Base-by-base conservation (phyloP, 2,329 filamentous ascomycete species). In the Aspergillus sp. region DNA sequence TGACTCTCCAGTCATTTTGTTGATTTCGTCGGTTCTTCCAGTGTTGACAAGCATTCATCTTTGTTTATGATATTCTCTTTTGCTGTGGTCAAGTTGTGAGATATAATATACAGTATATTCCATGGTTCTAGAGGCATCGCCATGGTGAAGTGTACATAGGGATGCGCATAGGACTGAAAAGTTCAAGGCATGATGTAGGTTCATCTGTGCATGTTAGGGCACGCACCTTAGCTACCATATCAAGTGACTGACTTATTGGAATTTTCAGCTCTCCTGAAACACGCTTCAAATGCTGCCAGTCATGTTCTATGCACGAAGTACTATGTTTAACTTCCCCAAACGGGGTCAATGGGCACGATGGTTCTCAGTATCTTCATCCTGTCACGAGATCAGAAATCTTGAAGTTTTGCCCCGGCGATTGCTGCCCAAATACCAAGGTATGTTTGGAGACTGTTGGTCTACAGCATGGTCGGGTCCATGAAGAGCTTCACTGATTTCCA, bases 361-460 rank as follows among this genome's bases (percentile, higher is more conserved):
- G 51, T 76, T 77, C 48, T 72, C 68, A 4, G 58, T 58, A n/a
- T 69, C 71, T 8, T 48, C 61, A n/a, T 48, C 47, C 32, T 59
- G 64, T 54, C 57, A 56, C 43, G 69, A 75, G 54, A 68, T 77
- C 39, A 64, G 68, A 52, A 66, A 72, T 51, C 59, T 77, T 33
- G 60, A 62, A 42, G 65, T 62, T 39, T 63, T 77, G 36, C 64
- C 71, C 5, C 59, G 63, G 48, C 77, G 82, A 45, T 72, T 82
- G 39, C 66, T 77, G n/a, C 82, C 84, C 7, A 73, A 71, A 53
- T 86, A 85, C 65, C 75, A 80, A 67, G 77, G 83, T 69, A 79
- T 70, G 53, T 68, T 53, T 59, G 47, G 43, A 54, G 28, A 38
- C 45, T 45, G 38, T 29, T 41, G 28, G 36, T 26, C 36, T 7